Base-by-base conservation (phyloP, 495 filamentous ascomycete species). In the Talaromyces proteolyticus region DNA sequence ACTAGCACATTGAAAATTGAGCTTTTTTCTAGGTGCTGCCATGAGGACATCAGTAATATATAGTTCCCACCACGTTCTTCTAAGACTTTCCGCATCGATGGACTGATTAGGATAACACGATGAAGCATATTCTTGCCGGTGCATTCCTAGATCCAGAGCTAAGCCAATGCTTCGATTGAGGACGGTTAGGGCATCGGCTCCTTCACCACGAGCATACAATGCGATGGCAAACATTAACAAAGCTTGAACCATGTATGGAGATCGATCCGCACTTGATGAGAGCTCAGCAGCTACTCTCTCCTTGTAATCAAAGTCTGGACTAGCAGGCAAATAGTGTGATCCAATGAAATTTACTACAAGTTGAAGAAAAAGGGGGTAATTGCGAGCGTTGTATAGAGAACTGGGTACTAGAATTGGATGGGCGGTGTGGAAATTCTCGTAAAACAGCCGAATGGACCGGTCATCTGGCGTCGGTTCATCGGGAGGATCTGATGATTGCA, bases 371-470 rank as follows among this genome's bases (percentile, higher is more conserved):
- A 50, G 47, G 6, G 69, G 69, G 47, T 73, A 73, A 7, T 66
- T 55, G 16, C 62, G 64, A 23, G 64, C 60, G 11, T 63, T 54
- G 51, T 69, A 73, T 11, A 54, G 29, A 6, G 50, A 42, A 34
- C 53, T 57, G 1, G 69, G 69, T 14, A 71, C 62, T 38, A 73
- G 41, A 19, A 71, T 63, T 0, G 68, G 68, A 56, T 71, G 68
- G 0, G 68, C 66, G 21, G 62, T 51, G 54, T 71, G 68, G 20
- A 71, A 71, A 26, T 71, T 64, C 25, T 71, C 68, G 50, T 71
- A 71, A 44, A 58, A 71, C 20, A 69, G 44, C 0, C 68, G 63
- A 4, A 61, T 49, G 18, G 65, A 57, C 4, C 68, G 68, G 21
- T 65, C 62, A 39, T 72, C 68, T 34, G 29, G 29, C 1, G 29